Percentiles rank a stretch among this genome's conserved stretches.
phyloP scores from a whole-genome alignment of 179 eudicot genomes.

The Vitellaria paradoxa region DNA sequence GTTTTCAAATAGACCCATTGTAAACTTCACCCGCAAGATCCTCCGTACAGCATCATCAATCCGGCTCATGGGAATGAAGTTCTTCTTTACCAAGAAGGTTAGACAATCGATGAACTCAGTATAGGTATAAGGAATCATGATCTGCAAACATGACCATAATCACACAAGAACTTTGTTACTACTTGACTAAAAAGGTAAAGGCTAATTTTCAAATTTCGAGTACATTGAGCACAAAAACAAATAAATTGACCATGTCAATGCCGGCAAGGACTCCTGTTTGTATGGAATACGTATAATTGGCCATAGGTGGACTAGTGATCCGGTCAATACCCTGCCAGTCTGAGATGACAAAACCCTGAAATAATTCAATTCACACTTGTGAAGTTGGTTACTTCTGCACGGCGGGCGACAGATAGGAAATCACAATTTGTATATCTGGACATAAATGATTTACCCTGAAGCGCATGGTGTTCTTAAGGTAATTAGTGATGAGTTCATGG shows the following conservation, averaged over 20 bases:
- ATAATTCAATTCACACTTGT: not conserved
- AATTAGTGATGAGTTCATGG: slow-evolving; percentile 49
- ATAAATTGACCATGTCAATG: slow-evolving; percentile 56
- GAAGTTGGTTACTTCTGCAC: not conserved
- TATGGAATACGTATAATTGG: slow-evolving; percentile 54
- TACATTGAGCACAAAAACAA: not conserved
- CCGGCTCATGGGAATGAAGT: slow-evolving; percentile 61
- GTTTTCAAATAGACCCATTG: slow-evolving; percentile 69
- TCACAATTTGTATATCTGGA: not conserved
- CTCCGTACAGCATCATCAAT: slow-evolving; percentile 75
- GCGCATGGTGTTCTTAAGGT: slow-evolving; percentile 57
- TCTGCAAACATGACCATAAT: slow-evolving; percentile 48
- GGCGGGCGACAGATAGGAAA: no score
- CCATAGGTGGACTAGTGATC: slow-evolving; percentile 56
- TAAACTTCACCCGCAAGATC: slow-evolving; percentile 64
- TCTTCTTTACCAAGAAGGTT: slow-evolving; percentile 46
- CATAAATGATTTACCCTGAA: slow-evolving; percentile 47
- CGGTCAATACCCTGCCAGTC: slow-evolving; percentile 62
- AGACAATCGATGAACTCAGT: slow-evolving; percentile 51
- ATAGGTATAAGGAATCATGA: slow-evolving; percentile 58
- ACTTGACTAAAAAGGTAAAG: not conserved
- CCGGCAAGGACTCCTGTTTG: slow-evolving; percentile 53
- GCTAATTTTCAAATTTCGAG: not conserved
- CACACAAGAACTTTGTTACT: slow-evolving; percentile 25
- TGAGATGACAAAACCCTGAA: slow-evolving; percentile 72